phyloP scores from a whole-genome alignment of 257 asterid species.

The Primulina eburnea region DNA sequence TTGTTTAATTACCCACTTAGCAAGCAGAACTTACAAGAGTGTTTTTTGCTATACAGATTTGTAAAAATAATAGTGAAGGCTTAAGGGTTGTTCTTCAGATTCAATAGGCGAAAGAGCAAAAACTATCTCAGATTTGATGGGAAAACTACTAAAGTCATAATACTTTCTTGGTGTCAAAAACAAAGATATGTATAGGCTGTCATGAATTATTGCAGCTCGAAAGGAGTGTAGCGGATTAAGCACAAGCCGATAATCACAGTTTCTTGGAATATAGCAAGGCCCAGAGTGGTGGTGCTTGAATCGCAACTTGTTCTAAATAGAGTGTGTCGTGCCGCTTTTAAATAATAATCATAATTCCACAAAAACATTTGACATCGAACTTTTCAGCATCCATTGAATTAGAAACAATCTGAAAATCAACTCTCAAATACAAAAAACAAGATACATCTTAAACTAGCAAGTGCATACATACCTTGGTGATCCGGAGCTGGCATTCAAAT shows the following conservation, averaged over 20 bases:
- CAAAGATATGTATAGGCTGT: background rate
- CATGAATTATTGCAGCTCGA: background rate
- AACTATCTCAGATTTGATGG: background rate
- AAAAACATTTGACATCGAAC: slow-evolving; percentile 16
- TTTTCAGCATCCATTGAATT: background rate
- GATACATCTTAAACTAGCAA: background rate
- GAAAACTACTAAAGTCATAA: background rate
- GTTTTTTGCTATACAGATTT: too few relatives aligned
- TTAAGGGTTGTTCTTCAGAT: background rate
- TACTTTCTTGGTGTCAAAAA: background rate
- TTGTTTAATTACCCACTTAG: background rate
- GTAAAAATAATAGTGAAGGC: background rate
- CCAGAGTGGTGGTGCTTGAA: background rate
- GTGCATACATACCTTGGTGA: slow-evolving; percentile 46
- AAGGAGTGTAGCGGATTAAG: too few relatives aligned
- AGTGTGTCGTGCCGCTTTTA: background rate
- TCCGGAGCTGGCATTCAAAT: slow-evolving; percentile 54
- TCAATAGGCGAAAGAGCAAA: background rate
- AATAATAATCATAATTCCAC: background rate
- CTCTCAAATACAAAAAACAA: background rate
- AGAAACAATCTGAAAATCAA: background rate
- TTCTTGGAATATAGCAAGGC: too few relatives aligned
- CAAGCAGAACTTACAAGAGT: background rate
- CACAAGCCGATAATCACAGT: too few relatives aligned
- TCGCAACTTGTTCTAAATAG: background rate